Evolutionary conservation across 2,329 filamentous ascomycete genomes (phyloP), one percentile per base, ranked within the genome.

Genomic region (Fusarium haematococcum): DNA sequence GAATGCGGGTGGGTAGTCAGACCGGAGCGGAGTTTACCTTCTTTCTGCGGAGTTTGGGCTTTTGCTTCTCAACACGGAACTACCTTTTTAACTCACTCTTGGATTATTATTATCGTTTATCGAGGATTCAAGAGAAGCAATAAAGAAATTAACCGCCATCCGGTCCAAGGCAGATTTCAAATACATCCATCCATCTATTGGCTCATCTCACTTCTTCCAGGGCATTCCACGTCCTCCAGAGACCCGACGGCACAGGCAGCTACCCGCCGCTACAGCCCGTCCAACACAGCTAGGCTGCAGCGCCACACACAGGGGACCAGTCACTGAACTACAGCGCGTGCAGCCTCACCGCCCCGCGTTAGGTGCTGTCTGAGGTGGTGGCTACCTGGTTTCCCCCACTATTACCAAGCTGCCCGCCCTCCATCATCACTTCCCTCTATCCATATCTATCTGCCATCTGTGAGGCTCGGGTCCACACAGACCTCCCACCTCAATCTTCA

Each of bases 341-440:
- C 72, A 77, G 61, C 77, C 67, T 78, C 71, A 74, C 75, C 77
- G 74, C 75, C 77, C 77, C 77, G 70, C 77, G 48, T 64, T 66
- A 27, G 35, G 35, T 37, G 35, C 35, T 37, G 35, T 50, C 14
- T 48, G 43, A 48, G 23, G 23, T 27, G 23, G 58, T 58, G 43
- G 61, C 39, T 58, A 30, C 63, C 23, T 50, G 43, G 43, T 35
- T 63, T 59, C 73, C 73, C 73, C 73, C 73, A 75, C 73, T 63
- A 68, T 73, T 63, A 57, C 71, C 56, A 61, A 74, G 72, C 71
- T 71, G 70, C 52, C 59, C 33, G 37, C 59, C 45, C 45, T 68
- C 67, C 70, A 63, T 35, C 57, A 50, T 60, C 27, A 20, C 27
- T n/a, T 54, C 48, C 27, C 18, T 54, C 48, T 30, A 54, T 54